phyloP scores from a whole-genome alignment of 208 protist species.

The Sergeia podlipaevii region DNA sequence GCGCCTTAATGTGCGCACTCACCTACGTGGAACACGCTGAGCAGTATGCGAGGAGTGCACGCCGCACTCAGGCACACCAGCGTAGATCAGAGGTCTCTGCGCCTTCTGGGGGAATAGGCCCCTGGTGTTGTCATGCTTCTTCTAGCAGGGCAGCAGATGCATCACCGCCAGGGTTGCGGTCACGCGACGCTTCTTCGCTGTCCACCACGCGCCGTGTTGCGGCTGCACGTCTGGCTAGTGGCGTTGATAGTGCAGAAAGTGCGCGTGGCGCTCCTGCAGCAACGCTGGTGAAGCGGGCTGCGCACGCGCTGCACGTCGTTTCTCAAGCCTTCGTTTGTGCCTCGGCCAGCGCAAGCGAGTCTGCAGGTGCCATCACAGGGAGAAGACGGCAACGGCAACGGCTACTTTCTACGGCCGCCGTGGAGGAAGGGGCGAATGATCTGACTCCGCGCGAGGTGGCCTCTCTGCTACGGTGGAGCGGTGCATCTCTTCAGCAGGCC shows the following conservation, averaged over 20 bases:
- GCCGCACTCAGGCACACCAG: too few species aligned
- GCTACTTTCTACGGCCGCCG: background rate
- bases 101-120: too few species aligned
- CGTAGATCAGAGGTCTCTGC: too few species aligned
- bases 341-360: background rate
- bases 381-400: background rate
- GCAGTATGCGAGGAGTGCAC: too few species aligned
- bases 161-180: too few species aligned
- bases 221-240: background rate
- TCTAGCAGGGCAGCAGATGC: too few species aligned
- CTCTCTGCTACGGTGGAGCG: slow-evolving; percentile 32
- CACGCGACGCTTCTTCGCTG: too few species aligned
- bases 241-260: background rate
- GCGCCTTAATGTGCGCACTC: too few species aligned
- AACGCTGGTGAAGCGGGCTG: background rate
- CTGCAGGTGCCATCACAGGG: background rate
- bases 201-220: background rate
- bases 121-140: too few species aligned
- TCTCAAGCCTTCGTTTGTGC: too few species aligned
- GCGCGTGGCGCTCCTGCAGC: background rate
- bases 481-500: slow-evolving; percentile 11
- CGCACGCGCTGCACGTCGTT: background rate
- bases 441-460: slow-evolving; percentile 25
- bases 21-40: too few species aligned
- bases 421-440: background rate